These are phyloP conservation scores for Crassisporium funariophilum DNA, from an alignment of 768 basidiomycete genomes.

Conservation along the genomic window DNA sequence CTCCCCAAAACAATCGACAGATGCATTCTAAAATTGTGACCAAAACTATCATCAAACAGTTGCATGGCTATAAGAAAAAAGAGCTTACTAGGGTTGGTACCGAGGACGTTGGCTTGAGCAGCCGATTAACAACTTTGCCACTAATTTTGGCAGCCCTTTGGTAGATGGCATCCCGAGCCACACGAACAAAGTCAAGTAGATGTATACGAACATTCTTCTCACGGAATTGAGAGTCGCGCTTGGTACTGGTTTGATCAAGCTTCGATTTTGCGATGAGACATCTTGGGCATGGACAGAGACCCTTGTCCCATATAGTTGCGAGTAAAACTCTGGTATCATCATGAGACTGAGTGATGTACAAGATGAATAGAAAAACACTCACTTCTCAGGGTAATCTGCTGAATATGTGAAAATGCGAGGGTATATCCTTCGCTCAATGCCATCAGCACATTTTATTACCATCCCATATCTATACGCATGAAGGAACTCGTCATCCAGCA, in stretches of 20 bases:
- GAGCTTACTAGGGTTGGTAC: conserved; percentile 30
- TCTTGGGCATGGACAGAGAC: conserved; percentile 37
- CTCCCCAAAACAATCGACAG: conserved; percentile 17
- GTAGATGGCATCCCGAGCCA: conserved; percentile 12
- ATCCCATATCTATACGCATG: conserved; percentile 36
- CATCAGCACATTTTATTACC: conserved; percentile 30
- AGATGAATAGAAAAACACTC: conserved; percentile 5
- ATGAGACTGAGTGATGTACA: not conserved
- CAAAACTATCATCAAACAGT: not conserved
- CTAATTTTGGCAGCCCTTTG: conserved; percentile 1
- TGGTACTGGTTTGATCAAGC: conserved; percentile 30
- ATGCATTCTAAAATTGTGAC: conserved; percentile 23
- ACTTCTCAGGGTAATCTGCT: conserved; percentile 46
- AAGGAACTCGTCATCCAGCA: conserved; percentile 37
- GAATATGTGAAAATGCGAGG: conserved; percentile 37
- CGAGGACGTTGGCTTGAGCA: conserved; percentile 24
- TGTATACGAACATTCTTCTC: conserved; percentile 11
- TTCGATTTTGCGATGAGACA: conserved; percentile 32
- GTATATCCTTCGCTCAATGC: conserved; percentile 30
- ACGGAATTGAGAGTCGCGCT: conserved; percentile 18
- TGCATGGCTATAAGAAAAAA: not conserved
- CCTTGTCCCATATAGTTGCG: conserved; percentile 39
- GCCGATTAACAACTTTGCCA: conserved; percentile 15
- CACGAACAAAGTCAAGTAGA: conserved; percentile 6
- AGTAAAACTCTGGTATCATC: conserved; percentile 26